Evolutionary conservation across 495 filamentous ascomycete genomes (phyloP).

Genomic region (Penicillium psychrofluorescens): DNA sequence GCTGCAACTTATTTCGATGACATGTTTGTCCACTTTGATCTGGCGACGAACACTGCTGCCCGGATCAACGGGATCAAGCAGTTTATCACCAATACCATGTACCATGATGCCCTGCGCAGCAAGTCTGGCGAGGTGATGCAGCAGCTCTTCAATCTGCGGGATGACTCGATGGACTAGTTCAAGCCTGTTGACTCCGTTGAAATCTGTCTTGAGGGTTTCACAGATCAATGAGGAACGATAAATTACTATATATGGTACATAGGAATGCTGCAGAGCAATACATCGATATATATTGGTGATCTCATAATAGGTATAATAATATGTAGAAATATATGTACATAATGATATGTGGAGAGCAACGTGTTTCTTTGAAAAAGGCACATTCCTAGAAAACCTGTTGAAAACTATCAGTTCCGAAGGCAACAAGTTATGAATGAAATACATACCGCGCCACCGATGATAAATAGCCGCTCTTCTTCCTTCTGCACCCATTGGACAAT

Average conservation of each 20-base stretch:
- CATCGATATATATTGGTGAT: neutral
- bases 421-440: neutral
- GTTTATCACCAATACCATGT: slow-evolving; percentile 77
- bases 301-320: slow-evolving; percentile 7
- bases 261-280: too few species aligned
- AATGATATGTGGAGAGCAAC: neutral
- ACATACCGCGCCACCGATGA: slow-evolving; percentile 82
- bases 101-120: slow-evolving; percentile 72
- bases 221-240: neutral
- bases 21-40: slow-evolving; percentile 85
- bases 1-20: slow-evolving; percentile 81
- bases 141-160: slow-evolving; percentile 61
- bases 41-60: slow-evolving; percentile 63
- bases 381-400: slow-evolving; percentile 22
- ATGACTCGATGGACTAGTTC: slow-evolving; percentile 62
- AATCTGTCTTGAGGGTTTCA: neutral
- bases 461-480: slow-evolving; percentile 91
- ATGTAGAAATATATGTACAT: slow-evolving; percentile 1
- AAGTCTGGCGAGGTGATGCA: slow-evolving; percentile 68
- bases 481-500: slow-evolving; percentile 81
- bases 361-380: too few species aligned
- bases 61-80: slow-evolving; percentile 73
- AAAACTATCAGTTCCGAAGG: neutral
- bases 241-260: neutral
- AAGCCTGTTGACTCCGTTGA: too few species aligned